Conservation (phyloP, 73 alveolate genomes). For the Blepharisma stoltei region DNA sequence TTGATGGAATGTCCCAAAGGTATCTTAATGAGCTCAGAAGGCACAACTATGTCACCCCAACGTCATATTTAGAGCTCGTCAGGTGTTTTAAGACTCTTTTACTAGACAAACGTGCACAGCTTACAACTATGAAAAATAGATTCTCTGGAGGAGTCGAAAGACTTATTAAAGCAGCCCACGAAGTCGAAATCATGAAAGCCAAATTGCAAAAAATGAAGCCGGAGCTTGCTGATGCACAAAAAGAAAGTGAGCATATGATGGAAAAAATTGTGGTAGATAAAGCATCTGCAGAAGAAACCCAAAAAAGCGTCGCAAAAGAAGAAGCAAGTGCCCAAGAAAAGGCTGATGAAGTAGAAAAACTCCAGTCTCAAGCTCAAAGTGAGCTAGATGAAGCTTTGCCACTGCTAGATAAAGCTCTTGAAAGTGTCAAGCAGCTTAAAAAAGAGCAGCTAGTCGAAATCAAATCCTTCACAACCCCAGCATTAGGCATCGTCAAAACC, state of each 20-base stretch:
- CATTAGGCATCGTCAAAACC: constrained; percentile 87
- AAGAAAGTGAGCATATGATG: constrained; percentile 88
- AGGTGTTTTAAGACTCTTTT: constrained; percentile 83
- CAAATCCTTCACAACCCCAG: constrained; percentile 79
- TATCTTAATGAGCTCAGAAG: constrained; percentile 52
- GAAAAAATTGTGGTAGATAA: constrained; percentile 83
- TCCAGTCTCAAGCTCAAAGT: constrained; percentile 88
- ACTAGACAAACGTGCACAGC: constrained; percentile 80
- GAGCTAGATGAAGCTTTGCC: constrained; percentile 90
- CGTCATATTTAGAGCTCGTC: constrained; percentile 85
- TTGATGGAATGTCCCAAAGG: constrained; percentile 38
- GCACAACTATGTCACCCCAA: constrained; percentile 87
- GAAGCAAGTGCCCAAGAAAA: constrained; percentile 94
- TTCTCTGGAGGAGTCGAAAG: constrained; percentile 89
- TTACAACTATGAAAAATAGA: constrained; percentile 75
- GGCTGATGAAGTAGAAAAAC: constrained; percentile 90
- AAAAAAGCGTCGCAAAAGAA: constrained; percentile 69
- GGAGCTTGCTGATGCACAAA: constrained; percentile 89
- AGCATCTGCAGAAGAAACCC: constrained; percentile 85
- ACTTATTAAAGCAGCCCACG: constrained; percentile 89
- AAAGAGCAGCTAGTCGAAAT: constrained; percentile 88
- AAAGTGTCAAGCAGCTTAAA: constrained; percentile 79
- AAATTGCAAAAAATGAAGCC: constrained; percentile 92
- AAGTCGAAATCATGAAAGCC: constrained; percentile 81
- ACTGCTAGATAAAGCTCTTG: constrained; percentile 80